Base-by-base conservation (phyloP, 495 filamentous ascomycete genomes). In the Niebla homalea region DNA sequence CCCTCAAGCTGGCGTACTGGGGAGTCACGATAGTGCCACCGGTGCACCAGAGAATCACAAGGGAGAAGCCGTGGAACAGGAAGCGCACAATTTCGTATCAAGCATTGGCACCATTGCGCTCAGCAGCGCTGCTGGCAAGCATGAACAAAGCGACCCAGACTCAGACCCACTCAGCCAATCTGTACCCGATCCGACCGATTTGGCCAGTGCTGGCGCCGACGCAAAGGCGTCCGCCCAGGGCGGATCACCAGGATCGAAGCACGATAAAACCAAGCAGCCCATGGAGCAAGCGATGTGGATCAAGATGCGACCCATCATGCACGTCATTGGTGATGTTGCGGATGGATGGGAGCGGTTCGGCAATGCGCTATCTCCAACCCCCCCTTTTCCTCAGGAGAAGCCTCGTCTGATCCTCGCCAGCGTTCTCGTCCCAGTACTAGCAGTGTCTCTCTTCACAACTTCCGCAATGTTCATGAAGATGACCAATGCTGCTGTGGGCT, bases 221-320 rank as follows among this genome's bases (percentile, higher is more conserved):
- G 78, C 82, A 0, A 78, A 82, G 59, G 66, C 73, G 4, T 66
- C 70, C 11, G 72, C 73, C 0, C 67, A 70, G 43, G 73, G 72
- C 3, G 60, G 49, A 5, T 62, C 68, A 14, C 61, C 76, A 0
- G 51, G 60, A 26, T 57, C 68, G 0, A 60, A 71, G 5, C 77
- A 88, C 40, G 86, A 93, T 57, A 93, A 88, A 67, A 89, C 88
- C 0, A 92, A 89, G 59, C 75, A 84, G 38, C 88, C 85, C 0
- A 83, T 93, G 69, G 82, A 84, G 61, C 79, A 78, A 4, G 83
- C 79, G 3, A 84, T 92, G 63, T 84, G 85, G 72, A 74, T 73
- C 7, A 81, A 83, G 53, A 83, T 84, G 60, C 72, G 86, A 49
- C 81, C 84, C 0, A 62, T 81, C 14, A 92, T 94, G 86, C 84